Conservation (phyloP, 345 rosid genomes). For the Noccaea caerulescens region DNA sequence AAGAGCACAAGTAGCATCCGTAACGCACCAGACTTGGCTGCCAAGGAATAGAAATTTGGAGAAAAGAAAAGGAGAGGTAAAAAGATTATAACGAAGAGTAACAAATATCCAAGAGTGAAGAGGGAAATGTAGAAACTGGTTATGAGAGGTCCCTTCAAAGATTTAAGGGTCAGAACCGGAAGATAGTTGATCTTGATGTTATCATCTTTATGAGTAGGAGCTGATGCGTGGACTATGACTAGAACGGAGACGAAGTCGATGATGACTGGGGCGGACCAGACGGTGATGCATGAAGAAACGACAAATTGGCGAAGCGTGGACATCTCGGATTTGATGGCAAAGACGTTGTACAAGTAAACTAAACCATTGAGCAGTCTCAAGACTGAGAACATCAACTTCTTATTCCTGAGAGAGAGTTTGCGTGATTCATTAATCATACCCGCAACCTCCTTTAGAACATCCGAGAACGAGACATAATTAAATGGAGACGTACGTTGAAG, state of each 20-base stretch:
- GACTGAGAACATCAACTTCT: conserved; percentile 48
- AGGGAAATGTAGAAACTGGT: conserved; percentile 50
- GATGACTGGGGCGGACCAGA: not conserved
- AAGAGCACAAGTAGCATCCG: conserved; percentile 33
- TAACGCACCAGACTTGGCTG: not conserved
- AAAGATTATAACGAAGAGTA: conserved; percentile 30
- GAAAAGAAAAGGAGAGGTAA: conserved; percentile 30
- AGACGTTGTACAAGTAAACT: conserved; percentile 37
- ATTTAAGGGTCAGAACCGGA: conserved; percentile 35
- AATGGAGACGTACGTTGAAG: not conserved
- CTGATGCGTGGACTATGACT: conserved; percentile 48
- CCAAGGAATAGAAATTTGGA: not conserved
- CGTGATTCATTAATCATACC: conserved; percentile 48
- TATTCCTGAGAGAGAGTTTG: conserved; percentile 50
- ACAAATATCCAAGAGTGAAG: conserved; percentile 45
- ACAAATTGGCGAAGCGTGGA: conserved; percentile 35
- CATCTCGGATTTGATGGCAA: conserved; percentile 44
- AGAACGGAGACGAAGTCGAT: conserved; percentile 40
- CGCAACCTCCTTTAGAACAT: conserved; percentile 29
- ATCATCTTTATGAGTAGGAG: conserved; percentile 42
- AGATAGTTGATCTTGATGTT: conserved; percentile 37
- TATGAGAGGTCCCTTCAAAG: conserved; percentile 49
- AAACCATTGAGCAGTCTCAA: conserved; percentile 34
- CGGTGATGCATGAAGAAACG: conserved; percentile 33
- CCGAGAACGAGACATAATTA: not conserved